A percentile compares a stretch with the other conserved stretches of the same genome.
These are phyloP conservation scores for Pythium apleroticum DNA, from an alignment of 352 stramenopile species.

Conservation along the genomic window DNA sequence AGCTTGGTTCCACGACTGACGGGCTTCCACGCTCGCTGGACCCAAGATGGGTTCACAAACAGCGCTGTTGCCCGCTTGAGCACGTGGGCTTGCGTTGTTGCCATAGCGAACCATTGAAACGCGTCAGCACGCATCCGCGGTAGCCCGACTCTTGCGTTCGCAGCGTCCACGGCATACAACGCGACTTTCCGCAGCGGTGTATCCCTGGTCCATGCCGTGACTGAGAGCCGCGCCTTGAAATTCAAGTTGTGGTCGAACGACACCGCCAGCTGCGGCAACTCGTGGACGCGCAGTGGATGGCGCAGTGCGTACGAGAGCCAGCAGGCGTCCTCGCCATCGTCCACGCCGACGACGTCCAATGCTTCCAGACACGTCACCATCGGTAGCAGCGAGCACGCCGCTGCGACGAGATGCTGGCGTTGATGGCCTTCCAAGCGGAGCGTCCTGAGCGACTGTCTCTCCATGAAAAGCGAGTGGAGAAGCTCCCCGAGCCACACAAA, in stretches of 20 bases:
- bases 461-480: background rate
- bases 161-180: background rate
- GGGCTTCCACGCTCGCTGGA: background rate
- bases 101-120: background rate
- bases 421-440: background rate
- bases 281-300: background rate
- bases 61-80: background rate
- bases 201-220: background rate
- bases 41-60: background rate
- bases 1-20: background rate
- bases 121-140: background rate
- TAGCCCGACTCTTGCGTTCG: background rate
- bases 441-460: background rate
- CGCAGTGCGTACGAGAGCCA: slow-evolving; percentile 3
- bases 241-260: background rate
- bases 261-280: background rate
- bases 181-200: background rate
- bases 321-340: background rate
- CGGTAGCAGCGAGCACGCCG: background rate
- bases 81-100: background rate
- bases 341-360: background rate
- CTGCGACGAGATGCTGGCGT: background rate
- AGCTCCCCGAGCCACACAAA: background rate
- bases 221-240: background rate
- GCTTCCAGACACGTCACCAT: background rate